Percentiles rank a stretch among this genome's conserved stretches.
These are phyloP conservation scores for Fusarium newnesense DNA, from an alignment of 2,329 filamentous ascomycete genomes.

Conservation along the genomic window DNA sequence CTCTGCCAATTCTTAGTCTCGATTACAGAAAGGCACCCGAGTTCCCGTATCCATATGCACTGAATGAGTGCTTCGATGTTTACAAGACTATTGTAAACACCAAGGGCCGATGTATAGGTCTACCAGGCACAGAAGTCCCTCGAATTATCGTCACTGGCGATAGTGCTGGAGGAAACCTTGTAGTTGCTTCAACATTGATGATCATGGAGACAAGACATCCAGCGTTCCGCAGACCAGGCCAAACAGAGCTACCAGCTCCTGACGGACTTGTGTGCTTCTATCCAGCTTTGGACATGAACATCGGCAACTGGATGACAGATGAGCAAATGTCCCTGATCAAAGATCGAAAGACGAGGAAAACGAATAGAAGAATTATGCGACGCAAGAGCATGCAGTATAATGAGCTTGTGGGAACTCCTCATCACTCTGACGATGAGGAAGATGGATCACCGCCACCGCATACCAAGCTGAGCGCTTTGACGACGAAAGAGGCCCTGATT, in stretches of 20 bases:
- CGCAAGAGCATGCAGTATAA: constrained; percentile 92
- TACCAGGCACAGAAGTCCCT: constrained; percentile 53
- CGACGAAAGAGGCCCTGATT: constrained; percentile 16
- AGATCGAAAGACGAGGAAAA: constrained; percentile 80
- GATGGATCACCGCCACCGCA: constrained; percentile 47
- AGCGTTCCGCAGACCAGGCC: constrained; percentile 45
- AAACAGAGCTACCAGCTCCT: constrained; percentile 74
- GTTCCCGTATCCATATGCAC: constrained; percentile 59
- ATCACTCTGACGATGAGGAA: constrained; percentile 80
- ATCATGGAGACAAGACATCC: constrained; percentile 78
- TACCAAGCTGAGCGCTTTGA: constrained; percentile 3
- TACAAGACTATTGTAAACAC: constrained; percentile 52
- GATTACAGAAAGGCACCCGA: constrained; percentile 76
- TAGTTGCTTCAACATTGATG: constrained; percentile 83
- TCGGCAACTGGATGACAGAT: constrained; percentile 98
- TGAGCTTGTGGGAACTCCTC: constrained; percentile 83
- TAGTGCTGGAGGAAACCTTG: constrained; percentile 61
- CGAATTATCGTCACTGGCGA: constrained; percentile 59
- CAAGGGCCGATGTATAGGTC: constrained; percentile 55
- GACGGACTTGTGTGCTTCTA: constrained; percentile 88
- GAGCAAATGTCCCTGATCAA: constrained; percentile 96
- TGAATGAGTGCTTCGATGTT: constrained; percentile 63
- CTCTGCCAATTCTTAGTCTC: constrained; percentile 87
- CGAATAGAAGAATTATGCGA: constrained; percentile 80
- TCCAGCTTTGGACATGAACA: constrained; percentile 94